phyloP scores from a whole-genome alignment of 2,329 filamentous ascomycete genomes.

The Aspergillus flavus region DNA sequence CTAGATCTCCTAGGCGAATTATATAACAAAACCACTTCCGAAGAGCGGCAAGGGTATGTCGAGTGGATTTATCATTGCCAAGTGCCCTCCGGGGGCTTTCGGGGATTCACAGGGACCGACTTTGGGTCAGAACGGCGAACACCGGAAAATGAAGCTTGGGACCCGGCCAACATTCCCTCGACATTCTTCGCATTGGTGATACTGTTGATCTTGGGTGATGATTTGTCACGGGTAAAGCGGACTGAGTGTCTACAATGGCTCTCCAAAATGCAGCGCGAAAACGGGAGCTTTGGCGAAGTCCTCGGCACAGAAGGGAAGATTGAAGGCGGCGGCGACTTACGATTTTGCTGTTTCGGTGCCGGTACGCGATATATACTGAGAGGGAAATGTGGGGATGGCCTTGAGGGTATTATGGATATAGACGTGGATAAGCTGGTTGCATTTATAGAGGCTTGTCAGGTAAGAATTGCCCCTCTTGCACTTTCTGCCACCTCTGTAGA shows the following conservation, averaged over 20 bases:
- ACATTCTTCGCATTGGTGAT: constrained; percentile 85
- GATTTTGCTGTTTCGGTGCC: constrained; percentile 84
- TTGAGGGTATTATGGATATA: constrained; percentile 68
- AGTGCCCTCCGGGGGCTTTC: constrained; percentile 84
- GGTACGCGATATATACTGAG: constrained; percentile 80
- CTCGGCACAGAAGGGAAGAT: constrained; percentile 62
- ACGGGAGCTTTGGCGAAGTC: constrained; percentile 91
- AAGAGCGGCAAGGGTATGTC: constrained; percentile 60
- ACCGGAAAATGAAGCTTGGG: constrained; percentile 61
- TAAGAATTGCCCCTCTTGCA: constrained; percentile 29
- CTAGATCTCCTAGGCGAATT: constrained; percentile 76
- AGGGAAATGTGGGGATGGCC: constrained; percentile 59
- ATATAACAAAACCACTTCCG: constrained; percentile 54
- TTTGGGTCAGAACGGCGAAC: constrained; percentile 51
- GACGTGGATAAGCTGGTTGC: constrained; percentile 68
- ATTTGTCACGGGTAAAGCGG: constrained; percentile 67
- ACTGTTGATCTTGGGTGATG: constrained; percentile 67
- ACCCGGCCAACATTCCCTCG: constrained; percentile 80
- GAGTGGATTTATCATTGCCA: constrained; percentile 86
- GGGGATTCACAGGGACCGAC: constrained; percentile 74
- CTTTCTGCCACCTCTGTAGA: background rate
- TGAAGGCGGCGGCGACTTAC: constrained; percentile 80
- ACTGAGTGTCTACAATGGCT: constrained; percentile 73
- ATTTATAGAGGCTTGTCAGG: constrained; percentile 70
- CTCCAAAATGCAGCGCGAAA: constrained; percentile 70